Evolutionary conservation across 768 basidiomycete genomes (phyloP).

Genomic region (Botryobasidium botryosum): DNA sequence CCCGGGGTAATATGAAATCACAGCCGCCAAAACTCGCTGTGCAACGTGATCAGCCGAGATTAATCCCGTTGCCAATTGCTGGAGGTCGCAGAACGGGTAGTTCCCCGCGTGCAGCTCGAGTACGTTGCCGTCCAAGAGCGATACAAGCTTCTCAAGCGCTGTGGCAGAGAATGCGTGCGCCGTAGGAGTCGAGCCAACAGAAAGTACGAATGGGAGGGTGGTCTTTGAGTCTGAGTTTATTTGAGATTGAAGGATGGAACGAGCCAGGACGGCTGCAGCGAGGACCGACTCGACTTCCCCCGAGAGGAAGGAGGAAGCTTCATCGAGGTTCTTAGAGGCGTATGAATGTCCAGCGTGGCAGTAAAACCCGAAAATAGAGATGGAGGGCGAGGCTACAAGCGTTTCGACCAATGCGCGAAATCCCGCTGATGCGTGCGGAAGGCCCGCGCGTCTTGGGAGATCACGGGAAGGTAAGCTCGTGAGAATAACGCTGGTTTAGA

Average conservation of each 20-base stretch:
- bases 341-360: constrained; percentile 67
- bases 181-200: constrained; percentile 77
- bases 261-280: constrained; percentile 37
- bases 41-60: constrained; percentile 40
- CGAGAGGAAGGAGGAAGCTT: constrained; percentile 49
- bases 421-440: constrained; percentile 32
- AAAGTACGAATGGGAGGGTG: constrained; percentile 40
- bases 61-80: constrained; percentile 61
- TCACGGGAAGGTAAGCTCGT: not conserved
- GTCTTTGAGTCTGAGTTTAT: constrained; percentile 11
- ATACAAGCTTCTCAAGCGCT: constrained; percentile 24
- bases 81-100: constrained; percentile 70
- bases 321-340: constrained; percentile 45
- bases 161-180: constrained; percentile 52
- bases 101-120: constrained; percentile 73
- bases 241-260: constrained; percentile 28
- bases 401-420: constrained; percentile 39
- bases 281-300: constrained; percentile 58
- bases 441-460: constrained; percentile 50
- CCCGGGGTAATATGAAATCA: constrained; percentile 66
- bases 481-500: not conserved
- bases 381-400: constrained; percentile 34
- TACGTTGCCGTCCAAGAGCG: constrained; percentile 32
- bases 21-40: constrained; percentile 49
- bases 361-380: constrained; percentile 70